These are phyloP conservation scores for Crucibulum laeve DNA, from an alignment of 768 basidiomycete species.

Conservation along the genomic window DNA sequence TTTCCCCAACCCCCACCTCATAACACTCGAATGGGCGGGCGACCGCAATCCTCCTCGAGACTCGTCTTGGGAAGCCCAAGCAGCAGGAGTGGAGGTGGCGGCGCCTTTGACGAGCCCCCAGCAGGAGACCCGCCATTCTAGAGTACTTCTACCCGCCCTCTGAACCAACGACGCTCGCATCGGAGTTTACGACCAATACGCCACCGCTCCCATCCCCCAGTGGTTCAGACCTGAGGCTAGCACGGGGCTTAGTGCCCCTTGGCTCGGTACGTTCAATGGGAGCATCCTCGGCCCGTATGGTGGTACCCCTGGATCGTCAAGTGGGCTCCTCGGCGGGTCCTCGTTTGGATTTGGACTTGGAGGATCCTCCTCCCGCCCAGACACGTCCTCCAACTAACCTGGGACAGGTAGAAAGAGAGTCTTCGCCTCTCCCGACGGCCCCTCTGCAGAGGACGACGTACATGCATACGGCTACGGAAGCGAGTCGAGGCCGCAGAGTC, in stretches of 20 bases:
- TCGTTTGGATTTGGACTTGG: no score
- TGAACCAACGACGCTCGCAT: constrained; percentile 26
- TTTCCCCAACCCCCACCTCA: constrained; percentile 34
- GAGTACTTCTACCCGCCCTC: constrained; percentile 72
- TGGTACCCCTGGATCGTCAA: no score
- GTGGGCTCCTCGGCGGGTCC: no score
- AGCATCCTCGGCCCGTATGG: no score
- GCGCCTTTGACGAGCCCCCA: constrained; percentile 8
- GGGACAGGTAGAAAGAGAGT: constrained; percentile 68
- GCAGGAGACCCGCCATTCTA: constrained; percentile 66
- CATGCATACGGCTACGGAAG: constrained; percentile 66
- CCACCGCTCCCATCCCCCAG: no score
- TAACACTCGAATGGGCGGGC: no score
- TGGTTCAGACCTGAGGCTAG: no score
- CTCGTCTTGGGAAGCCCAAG: constrained; percentile 2
- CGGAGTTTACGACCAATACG: constrained; percentile 16
- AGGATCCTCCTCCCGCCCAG: no score
- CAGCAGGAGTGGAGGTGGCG: background rate
- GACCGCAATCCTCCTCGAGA: constrained; percentile 8
- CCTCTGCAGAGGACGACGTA: constrained; percentile 7
- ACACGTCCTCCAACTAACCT: no score
- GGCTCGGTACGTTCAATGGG: no score
- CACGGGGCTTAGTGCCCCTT: no score
- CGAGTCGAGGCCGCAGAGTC: constrained; percentile 75
- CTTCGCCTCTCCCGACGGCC: constrained; percentile 52